These are phyloP conservation scores for Leishmania mexicana DNA, from an alignment of 208 protist species.

Conservation along the genomic window DNA sequence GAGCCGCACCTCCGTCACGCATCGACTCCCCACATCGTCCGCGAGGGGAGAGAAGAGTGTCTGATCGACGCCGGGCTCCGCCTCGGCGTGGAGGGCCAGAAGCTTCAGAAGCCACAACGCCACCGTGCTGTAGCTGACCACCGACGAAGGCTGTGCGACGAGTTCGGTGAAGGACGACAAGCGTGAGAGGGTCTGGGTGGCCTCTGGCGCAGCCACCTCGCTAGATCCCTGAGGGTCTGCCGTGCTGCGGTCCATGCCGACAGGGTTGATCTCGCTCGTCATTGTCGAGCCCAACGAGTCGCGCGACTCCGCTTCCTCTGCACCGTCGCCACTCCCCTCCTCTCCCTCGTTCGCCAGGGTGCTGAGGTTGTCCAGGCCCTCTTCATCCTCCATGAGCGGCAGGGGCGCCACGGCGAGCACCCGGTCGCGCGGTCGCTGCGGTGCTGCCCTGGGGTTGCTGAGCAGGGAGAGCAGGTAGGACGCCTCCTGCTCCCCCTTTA, in stretches of 20 bases:
- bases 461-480: constrained; percentile 37
- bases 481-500: constrained; percentile 25
- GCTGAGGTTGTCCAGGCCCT: constrained; percentile 5
- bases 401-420: constrained; percentile 33
- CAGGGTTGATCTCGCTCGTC: not conserved
- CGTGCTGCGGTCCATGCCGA: not conserved
- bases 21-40: constrained; percentile 79
- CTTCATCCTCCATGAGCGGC: constrained; percentile 28
- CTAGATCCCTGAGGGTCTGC: not conserved
- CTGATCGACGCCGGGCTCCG: constrained; percentile 29
- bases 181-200: constrained; percentile 2
- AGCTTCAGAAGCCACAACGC: constrained; percentile 65
- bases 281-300: not conserved
- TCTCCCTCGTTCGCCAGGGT: constrained; percentile 6
- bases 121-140: constrained; percentile 38
- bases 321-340: not conserved
- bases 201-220: not conserved
- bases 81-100: constrained; percentile 62
- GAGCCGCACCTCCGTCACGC: constrained; percentile 62
- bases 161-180: constrained; percentile 21
- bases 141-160: constrained; percentile 17
- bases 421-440: constrained; percentile 24
- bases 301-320: not conserved
- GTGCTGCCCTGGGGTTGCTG: constrained; percentile 11
- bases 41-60: constrained; percentile 75